These are phyloP conservation scores for Huntiella bhutanensis DNA, from an alignment of 2,329 filamentous ascomycete genomes.

Conservation along the genomic window DNA sequence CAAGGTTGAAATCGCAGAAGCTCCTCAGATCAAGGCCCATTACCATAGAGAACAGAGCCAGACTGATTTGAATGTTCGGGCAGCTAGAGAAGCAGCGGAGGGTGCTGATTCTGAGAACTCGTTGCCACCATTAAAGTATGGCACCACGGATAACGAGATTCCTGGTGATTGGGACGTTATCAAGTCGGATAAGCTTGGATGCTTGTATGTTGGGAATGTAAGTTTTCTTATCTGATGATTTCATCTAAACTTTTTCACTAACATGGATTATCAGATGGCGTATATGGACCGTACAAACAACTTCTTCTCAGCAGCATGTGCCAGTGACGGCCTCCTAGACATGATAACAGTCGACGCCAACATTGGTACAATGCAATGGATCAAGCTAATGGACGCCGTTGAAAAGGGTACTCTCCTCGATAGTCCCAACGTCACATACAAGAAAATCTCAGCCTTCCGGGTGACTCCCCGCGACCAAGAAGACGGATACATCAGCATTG, in stretches of 20 bases:
- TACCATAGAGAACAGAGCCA: conserved; percentile 33
- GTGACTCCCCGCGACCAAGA: conserved; percentile 55
- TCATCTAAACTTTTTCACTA: neutral
- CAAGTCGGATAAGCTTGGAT: conserved; percentile 62
- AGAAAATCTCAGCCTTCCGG: conserved; percentile 74
- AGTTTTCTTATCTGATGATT: conserved; percentile 17
- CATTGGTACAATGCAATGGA: conserved; percentile 43
- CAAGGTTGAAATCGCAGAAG: conserved; percentile 63
- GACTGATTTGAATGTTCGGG: conserved; percentile 2
- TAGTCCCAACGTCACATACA: conserved; percentile 55
- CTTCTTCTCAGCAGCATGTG: conserved; percentile 71
- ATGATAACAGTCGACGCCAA: conserved; percentile 64
- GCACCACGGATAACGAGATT: conserved; percentile 58
- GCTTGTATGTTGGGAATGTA: conserved; percentile 83
- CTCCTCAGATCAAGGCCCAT: conserved; percentile 52
- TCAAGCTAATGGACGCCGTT: conserved; percentile 53
- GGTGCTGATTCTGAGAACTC: conserved; percentile 22
- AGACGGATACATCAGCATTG: conserved; percentile 79
- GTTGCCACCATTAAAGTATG: conserved; percentile 58
- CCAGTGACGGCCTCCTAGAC: conserved; percentile 73
- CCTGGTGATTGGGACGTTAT: conserved; percentile 60
- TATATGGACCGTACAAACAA: conserved; percentile 76
- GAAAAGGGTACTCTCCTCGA: conserved; percentile 64
- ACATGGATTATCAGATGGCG: conserved; percentile 41
- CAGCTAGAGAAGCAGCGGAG: conserved; percentile 12